These are phyloP conservation scores for Pythium rishiriense DNA, from an alignment of 352 stramenopile species.

Conservation along the genomic window DNA sequence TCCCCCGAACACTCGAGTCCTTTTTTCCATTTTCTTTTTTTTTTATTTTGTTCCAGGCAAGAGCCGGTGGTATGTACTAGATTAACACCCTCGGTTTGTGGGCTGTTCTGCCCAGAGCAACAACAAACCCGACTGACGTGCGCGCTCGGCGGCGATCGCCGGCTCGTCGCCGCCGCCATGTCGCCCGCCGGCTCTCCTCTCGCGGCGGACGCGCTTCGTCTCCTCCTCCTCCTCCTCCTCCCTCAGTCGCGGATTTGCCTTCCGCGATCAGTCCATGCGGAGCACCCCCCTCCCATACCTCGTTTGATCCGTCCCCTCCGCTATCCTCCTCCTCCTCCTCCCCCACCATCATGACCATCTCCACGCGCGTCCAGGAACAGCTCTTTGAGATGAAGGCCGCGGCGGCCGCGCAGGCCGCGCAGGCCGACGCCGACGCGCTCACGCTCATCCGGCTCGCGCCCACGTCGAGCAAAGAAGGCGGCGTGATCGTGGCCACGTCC, in stretches of 20 bases:
- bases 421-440: slow-evolving; percentile 23
- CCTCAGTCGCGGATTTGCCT: slow-evolving; percentile 19
- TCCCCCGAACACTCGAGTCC: background rate
- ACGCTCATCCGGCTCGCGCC: slow-evolving; percentile 73
- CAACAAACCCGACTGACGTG: slow-evolving; percentile 1
- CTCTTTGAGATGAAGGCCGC: slow-evolving; percentile 71
- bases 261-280: slow-evolving; percentile 19
- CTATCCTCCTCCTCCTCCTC: no score
- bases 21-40: background rate
- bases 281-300: slow-evolving; percentile 1
- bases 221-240: background rate
- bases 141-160: background rate
- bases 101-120: background rate
- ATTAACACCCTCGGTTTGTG: background rate
- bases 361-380: slow-evolving; percentile 81
- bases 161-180: slow-evolving; percentile 9
- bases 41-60: background rate
- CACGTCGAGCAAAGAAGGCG: slow-evolving; percentile 82
- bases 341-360: slow-evolving; percentile 69
- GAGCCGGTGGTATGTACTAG: slow-evolving; percentile 9
- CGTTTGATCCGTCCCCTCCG: no score
- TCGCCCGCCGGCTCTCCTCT: slow-evolving; percentile 3
- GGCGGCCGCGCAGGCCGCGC: slow-evolving; percentile 17
- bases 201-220: background rate
- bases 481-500: slow-evolving; percentile 35